Percentiles rank a stretch among this genome's conserved stretches.
Evolutionary conservation across 179 eudicot species (phyloP).

Genomic region (Vitellaria paradoxa): DNA sequence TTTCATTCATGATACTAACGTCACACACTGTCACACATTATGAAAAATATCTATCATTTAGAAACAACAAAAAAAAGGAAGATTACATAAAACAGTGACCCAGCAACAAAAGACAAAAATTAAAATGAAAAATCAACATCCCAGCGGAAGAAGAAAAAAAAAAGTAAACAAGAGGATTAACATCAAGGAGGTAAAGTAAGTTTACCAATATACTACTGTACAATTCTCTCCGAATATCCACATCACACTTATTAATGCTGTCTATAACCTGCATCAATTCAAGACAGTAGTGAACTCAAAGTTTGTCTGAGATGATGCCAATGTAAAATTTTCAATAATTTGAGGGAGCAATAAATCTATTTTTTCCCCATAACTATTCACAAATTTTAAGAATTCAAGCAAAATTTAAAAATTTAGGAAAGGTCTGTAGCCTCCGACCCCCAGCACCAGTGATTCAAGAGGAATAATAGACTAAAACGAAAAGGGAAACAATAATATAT

Average conservation of each 20-base stretch:
- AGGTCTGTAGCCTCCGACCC: no score
- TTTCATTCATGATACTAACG: background rate
- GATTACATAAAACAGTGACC: background rate
- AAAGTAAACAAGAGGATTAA: background rate
- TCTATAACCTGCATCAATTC: conserved; percentile 72
- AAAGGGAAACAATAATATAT: conserved; percentile 4
- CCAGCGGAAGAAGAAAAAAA: background rate
- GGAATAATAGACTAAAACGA: conserved; percentile 8
- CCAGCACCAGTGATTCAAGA: background rate
- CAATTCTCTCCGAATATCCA: conserved; percentile 92
- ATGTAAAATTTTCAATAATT: no score
- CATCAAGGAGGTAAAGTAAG: background rate
- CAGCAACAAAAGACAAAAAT: no score
- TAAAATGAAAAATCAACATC: background rate
- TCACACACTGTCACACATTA: background rate
- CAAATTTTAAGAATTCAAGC: no score
- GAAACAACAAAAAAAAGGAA: background rate
- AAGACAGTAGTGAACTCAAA: no score
- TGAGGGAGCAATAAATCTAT: no score
- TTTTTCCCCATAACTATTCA: no score
- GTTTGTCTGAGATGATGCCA: no score
- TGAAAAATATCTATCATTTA: background rate
- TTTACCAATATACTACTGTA: conserved; percentile 91
- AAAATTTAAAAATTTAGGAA: no score
- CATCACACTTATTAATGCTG: conserved; percentile 97